Percentiles rank a stretch among this genome's conserved stretches.
Evolutionary conservation across 441 rosid species (phyloP).

Genomic region (Theobroma grandiflorum): DNA sequence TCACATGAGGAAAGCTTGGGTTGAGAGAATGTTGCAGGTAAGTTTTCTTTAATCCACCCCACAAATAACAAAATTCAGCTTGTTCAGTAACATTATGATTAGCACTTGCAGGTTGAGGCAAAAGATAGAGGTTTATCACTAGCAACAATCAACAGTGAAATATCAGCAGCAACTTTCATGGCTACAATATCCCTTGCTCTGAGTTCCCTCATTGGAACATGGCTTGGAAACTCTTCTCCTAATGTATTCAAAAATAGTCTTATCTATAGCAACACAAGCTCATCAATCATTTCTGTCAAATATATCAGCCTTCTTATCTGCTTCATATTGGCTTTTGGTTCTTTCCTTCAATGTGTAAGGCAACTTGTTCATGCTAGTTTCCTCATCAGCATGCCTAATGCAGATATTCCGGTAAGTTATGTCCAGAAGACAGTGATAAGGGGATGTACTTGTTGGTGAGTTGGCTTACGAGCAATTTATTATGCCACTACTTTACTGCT

Average conservation of each 20-base stretch:
- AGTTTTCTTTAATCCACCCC: not conserved
- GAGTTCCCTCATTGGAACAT: conserved; percentile 44
- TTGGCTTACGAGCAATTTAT: conserved; percentile 50
- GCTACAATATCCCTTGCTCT: conserved; percentile 36
- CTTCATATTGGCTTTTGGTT: conserved; percentile 41
- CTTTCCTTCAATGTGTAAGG: conserved; percentile 40
- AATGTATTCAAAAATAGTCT: conserved; percentile 31
- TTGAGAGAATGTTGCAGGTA: conserved; percentile 47
- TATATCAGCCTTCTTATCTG: conserved; percentile 38
- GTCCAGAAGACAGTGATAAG: conserved; percentile 40
- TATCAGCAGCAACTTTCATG: conserved; percentile 36
- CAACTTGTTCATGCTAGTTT: conserved; percentile 42
- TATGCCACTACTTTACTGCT: conserved; percentile 47
- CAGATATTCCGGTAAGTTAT: conserved; percentile 36
- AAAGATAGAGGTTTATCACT: conserved; percentile 27
- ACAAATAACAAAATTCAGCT: not conserved
- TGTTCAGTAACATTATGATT: not conserved
- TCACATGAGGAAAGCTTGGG: conserved; percentile 49
- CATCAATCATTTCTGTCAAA: conserved; percentile 33
- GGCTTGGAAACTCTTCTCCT: conserved; percentile 29
- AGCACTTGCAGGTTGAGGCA: conserved; percentile 19
- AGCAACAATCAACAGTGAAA: conserved; percentile 23
- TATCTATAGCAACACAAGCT: conserved; percentile 49
- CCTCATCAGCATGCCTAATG: conserved; percentile 41
- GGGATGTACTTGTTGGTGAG: conserved; percentile 41